Conservation (phyloP, 352 stramenopile genomes). For the Pelagophyceae sp. region DNA sequence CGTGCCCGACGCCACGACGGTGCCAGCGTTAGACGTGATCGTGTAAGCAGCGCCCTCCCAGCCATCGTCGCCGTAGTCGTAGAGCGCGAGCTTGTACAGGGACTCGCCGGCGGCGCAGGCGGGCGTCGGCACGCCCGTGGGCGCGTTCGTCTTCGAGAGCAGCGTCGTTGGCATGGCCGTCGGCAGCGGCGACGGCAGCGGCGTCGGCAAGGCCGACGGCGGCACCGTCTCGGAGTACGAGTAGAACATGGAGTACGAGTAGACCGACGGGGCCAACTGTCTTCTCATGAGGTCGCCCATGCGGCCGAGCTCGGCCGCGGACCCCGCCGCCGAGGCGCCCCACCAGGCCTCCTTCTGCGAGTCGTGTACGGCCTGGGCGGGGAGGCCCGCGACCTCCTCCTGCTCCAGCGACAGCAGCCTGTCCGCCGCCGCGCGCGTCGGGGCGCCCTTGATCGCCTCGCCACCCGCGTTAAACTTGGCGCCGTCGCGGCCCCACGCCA, state of each 20-base stretch:
- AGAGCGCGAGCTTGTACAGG: not conserved
- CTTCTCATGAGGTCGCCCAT: not conserved
- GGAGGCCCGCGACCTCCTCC: not conserved
- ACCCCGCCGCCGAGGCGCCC: not conserved
- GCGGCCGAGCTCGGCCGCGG: not conserved
- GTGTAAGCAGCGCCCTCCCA: not conserved
- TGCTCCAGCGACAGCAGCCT: not conserved
- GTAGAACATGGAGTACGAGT: not conserved
- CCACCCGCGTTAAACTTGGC: no score
- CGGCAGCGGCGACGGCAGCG: conserved; percentile 4
- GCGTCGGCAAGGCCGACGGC: conserved; percentile 1
- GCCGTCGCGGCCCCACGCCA: no score
- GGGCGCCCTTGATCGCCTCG: no score
- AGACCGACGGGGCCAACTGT: not conserved
- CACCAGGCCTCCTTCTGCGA: not conserved
- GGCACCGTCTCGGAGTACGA: no score
- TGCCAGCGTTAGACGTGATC: not conserved
- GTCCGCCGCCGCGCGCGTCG: not conserved
- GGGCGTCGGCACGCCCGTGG: not conserved
- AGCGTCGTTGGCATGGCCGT: not conserved
- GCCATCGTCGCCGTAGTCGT: not conserved
- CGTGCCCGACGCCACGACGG: not conserved
- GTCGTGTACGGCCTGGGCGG: not conserved
- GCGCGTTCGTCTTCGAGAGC: not conserved
- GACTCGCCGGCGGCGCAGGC: not conserved